Evolutionary conservation across 1,284 basidiomycete genomes (phyloP), one percentile per base, ranked within the genome.

Genomic region (Pseudozyma sp.): DNA sequence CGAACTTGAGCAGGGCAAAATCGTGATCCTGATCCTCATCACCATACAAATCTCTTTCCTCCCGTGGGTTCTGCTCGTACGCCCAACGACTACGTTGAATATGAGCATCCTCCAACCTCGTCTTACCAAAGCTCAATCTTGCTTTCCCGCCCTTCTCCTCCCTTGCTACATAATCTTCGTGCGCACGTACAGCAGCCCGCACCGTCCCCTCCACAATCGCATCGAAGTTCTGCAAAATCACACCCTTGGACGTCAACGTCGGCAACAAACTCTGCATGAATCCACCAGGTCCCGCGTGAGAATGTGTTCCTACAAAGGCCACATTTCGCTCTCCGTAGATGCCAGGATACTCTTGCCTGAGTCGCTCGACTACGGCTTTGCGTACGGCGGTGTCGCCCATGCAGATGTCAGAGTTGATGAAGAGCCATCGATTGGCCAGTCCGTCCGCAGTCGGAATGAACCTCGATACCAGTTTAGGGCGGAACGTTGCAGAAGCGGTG

Each of bases 261-360:
- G 92, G 92, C 31, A 93, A 88, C 34, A 93, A 88, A 77, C 92
- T 88, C 86, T 85, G 78, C 66, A 91, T 87, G 84, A 92, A 93
- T 0, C 92, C 92, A 35, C 91, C 92, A 16, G 92, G 92, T 16
- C 92, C 92, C 1, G 91, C 87, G 83, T 94, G 92, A 74, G 87
- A 88, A 81, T 94, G 92, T 0, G 92, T 93, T 44, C 91, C 90
- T 25, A 91, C 89, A n/a, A 78, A 90, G 2, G 92, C 92, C 68
- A 92, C 89, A 77, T 94, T 94, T 12, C 87, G 87, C 76, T 90
- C 87, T 21, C 87, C 89, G 83, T 93, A 93, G 6, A 92, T 59
- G 4, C 89, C 90, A 1, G 90, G 90, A 78, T 88, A 91, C 49
- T 87, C 83, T 3, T 87, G 76, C 10, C 89, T 86, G 6, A 93